phyloP scores from a whole-genome alignment of 441 rosid species.

The Euphorbia schlechtendalii region DNA sequence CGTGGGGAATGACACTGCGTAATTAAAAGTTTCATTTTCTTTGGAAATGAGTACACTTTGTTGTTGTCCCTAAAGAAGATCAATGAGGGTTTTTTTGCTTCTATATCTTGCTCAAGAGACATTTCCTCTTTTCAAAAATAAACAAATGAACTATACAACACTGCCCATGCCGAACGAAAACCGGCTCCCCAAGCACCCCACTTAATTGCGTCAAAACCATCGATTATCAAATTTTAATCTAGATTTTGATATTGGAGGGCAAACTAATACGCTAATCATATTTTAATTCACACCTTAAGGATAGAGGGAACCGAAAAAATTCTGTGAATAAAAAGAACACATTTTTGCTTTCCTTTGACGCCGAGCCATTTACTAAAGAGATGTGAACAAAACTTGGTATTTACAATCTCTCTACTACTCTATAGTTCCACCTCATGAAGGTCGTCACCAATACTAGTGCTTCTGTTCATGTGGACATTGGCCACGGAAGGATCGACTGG shows the following conservation, averaged over 20 bases:
- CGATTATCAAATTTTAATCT: slow-evolving; percentile 13
- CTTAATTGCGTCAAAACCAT: slow-evolving; percentile 20
- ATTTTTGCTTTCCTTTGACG: slow-evolving; percentile 9
- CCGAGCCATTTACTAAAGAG: slow-evolving; percentile 21
- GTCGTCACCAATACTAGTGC: slow-evolving; percentile 61
- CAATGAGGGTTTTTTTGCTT: slow-evolving; percentile 17
- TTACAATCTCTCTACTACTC: slow-evolving; percentile 36
- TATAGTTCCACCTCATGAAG: slow-evolving; percentile 90
- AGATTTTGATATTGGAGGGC: slow-evolving; percentile 10
- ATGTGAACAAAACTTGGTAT: slow-evolving; percentile 43
- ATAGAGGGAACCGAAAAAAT: slow-evolving; percentile 6
- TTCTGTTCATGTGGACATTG: slow-evolving; percentile 23
- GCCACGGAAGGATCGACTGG: slow-evolving; percentile 5
- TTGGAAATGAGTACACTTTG: slow-evolving; percentile 20
- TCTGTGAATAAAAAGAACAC: too few relatives aligned
- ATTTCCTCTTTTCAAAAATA: slow-evolving; percentile 40
- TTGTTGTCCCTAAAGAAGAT: slow-evolving; percentile 11
- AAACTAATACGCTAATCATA: slow-evolving; percentile 16
- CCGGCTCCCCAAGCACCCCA: too few relatives aligned
- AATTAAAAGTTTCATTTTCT: slow-evolving; percentile 13
- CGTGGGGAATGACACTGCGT: too few relatives aligned
- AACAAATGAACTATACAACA: slow-evolving; percentile 47
- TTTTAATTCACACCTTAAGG: slow-evolving; percentile 15
- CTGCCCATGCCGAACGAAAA: slow-evolving; percentile 28
- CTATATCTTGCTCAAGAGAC: slow-evolving; percentile 24